Evolutionary conservation across 331 rosid genomes (phyloP), one percentile per base, ranked within the genome.

Genomic region (Stylosanthes scabra): DNA sequence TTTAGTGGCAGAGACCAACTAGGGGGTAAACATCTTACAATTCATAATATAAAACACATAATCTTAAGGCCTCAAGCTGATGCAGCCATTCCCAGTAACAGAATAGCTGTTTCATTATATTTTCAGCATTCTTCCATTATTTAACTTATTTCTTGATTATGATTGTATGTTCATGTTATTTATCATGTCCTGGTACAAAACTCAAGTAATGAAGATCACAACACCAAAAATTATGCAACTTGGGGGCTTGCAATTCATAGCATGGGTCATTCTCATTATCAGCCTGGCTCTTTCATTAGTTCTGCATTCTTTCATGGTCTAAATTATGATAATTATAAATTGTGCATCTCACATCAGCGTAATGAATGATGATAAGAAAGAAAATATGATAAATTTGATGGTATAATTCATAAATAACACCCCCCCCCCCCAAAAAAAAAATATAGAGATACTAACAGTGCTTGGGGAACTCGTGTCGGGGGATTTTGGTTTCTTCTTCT

Each of bases 371-470:
- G 60, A 54, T 34, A 50, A 74, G 14, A 52, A 72, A 64, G 39
- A 13, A 45, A 74, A 15, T 62, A 65, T 39, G 31, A 51, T 76
- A n/a, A 63, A 63, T 15, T 68, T 72, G 4, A 74, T 50, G 55
- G 59, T 63, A 58, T 34, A 62, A 61, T 34, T 66, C 45, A 63
- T 41, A 25, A 76, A 62, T 72, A 49, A 63, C 59, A 28, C 25
- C 25, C 25, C 25, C 1, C 25, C 25, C 25, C 25, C 25, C 37
- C 37, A 58, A 66, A 3, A 3, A 6, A 66, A 16, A 75, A 59
- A 74, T 70, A 31, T 28, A 62, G 11, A 47, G 78, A 72, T 74
- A 85, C 88, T 61, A 63, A 88, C 95, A 49, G 84, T 71, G 80
- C 74, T 83, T 73, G 84, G 78, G 80, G 84, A 79, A 42, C 52